phyloP scores from a whole-genome alignment of 2,329 filamentous ascomycete genomes.

The Xenosphaeropsis pyriputrescens region DNA sequence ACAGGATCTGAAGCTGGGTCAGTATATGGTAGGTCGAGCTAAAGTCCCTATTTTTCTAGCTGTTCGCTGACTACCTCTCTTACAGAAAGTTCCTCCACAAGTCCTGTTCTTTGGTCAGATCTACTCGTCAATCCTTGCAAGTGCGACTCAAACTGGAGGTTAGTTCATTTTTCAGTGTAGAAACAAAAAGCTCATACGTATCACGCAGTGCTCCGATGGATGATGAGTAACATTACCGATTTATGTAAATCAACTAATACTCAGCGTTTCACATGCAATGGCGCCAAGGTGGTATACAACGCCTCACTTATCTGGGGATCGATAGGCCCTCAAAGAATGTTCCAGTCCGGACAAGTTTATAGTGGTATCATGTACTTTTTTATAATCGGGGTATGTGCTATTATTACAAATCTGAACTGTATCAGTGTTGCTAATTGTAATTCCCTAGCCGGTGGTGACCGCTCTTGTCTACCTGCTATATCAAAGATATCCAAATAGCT shows the following conservation, averaged over 20 bases:
- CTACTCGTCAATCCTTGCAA: conserved; percentile 18
- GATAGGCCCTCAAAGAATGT: conserved; percentile 55
- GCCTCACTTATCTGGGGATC: conserved; percentile 58
- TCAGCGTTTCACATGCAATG: conserved; percentile 37
- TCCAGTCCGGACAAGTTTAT: conserved; percentile 47
- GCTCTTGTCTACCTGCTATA: conserved; percentile 39
- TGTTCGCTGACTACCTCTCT: background rate
- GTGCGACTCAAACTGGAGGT: conserved; percentile 18
- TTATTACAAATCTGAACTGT: background rate
- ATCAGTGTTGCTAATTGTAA: conserved; percentile 1
- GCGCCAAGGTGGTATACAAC: conserved; percentile 41
- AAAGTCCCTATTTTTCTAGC: background rate
- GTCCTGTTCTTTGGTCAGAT: conserved; percentile 20
- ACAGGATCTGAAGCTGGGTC: conserved; percentile 36
- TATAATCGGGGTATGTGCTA: conserved; percentile 42
- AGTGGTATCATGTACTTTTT: conserved; percentile 54
- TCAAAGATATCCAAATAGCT: conserved; percentile 41
- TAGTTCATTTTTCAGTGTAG: conserved; percentile 1
- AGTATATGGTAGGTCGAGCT: conserved; percentile 39
- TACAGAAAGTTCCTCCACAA: conserved; percentile 6
- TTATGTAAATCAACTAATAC: conserved; percentile 20
- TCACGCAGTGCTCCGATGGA: conserved; percentile 10
- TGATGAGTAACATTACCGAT: conserved; percentile 15
- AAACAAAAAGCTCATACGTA: background rate
- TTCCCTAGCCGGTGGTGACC: conserved; percentile 23